phyloP scores from a whole-genome alignment of 1,284 basidiomycete genomes.

The Trichosporon faecale region DNA sequence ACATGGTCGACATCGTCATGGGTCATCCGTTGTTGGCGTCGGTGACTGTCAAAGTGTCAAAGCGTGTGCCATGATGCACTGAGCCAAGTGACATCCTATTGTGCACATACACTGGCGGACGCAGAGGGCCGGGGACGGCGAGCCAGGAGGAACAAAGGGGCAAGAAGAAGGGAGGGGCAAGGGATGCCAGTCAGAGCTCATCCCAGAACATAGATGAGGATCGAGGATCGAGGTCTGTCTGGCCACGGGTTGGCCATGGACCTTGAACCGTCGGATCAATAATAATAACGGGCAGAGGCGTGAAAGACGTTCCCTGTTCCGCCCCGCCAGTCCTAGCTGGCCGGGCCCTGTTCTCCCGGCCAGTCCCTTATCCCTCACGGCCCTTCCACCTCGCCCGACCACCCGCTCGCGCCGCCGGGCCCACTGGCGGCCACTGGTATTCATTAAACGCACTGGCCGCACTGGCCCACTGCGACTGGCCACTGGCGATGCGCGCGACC shows the following conservation, averaged over 20 bases:
- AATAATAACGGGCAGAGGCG: neutral
- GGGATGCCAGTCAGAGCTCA: neutral
- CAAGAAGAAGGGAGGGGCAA: neutral
- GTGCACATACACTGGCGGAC: neutral
- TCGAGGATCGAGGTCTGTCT: neutral
- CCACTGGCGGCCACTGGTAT: neutral
- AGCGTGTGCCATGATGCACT: neutral
- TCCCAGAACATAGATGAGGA: neutral
- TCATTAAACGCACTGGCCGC: constrained; percentile 1
- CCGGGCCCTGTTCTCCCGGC: neutral
- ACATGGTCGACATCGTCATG: too few species aligned
- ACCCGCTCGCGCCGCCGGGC: constrained; percentile 2
- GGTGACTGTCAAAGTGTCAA: neutral
- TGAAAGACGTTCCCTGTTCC: constrained; percentile 2
- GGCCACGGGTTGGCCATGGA: neutral
- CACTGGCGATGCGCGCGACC: neutral
- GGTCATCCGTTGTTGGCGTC: too few species aligned
- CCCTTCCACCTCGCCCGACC: neutral
- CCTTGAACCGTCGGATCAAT: constrained; percentile 5
- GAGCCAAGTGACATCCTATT: neutral
- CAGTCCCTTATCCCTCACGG: neutral
- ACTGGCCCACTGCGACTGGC: neutral
- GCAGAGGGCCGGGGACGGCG: neutral
- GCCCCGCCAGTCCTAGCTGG: neutral
- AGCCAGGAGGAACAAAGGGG: neutral